phyloP scores from a whole-genome alignment of 2,329 filamentous ascomycete genomes.

The Aspergillus fumigatus region DNA sequence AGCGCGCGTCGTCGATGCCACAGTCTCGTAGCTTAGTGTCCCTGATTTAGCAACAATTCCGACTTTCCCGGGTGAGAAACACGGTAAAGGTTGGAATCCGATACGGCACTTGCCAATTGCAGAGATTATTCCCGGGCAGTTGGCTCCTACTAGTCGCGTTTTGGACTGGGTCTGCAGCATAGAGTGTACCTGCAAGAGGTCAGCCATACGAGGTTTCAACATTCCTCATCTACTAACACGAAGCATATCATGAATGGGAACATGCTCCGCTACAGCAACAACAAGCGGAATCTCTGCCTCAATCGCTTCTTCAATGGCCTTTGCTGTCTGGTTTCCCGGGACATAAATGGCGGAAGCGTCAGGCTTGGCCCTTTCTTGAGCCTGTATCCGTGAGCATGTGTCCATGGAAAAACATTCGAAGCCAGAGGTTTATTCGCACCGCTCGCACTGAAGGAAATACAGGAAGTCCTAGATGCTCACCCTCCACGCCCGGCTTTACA shows the following conservation, averaged over 20 bases:
- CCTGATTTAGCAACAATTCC: slow-evolving; percentile 78
- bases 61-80: slow-evolving; percentile 64
- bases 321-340: slow-evolving; percentile 66
- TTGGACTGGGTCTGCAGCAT: slow-evolving; percentile 67
- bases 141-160: slow-evolving; percentile 72
- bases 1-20: slow-evolving; percentile 67
- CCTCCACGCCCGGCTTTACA: slow-evolving; percentile 65
- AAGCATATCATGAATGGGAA: slow-evolving; percentile 73
- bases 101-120: slow-evolving; percentile 65
- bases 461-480: slow-evolving; percentile 68
- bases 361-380: slow-evolving; percentile 65
- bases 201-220: slow-evolving; percentile 3
- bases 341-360: slow-evolving; percentile 78
- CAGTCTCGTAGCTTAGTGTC: slow-evolving; percentile 74
- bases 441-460: slow-evolving; percentile 64
- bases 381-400: slow-evolving; percentile 38
- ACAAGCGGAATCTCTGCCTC: slow-evolving; percentile 73
- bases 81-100: slow-evolving; percentile 72
- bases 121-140: slow-evolving; percentile 75
- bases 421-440: slow-evolving; percentile 27
- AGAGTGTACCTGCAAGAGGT: slow-evolving; percentile 54
- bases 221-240: slow-evolving; percentile 46
- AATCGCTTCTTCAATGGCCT: slow-evolving; percentile 74
- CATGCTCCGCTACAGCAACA: slow-evolving; percentile 74
- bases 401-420: neutral